These are phyloP conservation scores for Royoungia palumana DNA, from an alignment of 768 basidiomycete species.

Conservation along the genomic window DNA sequence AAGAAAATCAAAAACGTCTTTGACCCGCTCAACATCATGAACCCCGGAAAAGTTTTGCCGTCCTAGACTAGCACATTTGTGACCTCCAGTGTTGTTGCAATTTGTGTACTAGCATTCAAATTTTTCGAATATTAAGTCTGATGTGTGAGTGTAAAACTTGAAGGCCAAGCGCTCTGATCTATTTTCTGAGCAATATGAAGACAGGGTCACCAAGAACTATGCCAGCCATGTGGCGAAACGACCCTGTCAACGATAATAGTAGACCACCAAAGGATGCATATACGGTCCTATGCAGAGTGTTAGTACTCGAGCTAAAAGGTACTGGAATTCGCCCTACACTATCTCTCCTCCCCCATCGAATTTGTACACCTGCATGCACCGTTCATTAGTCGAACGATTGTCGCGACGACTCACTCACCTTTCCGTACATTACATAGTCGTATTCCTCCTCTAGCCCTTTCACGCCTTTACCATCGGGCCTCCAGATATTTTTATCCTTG, in stretches of 20 bases:
- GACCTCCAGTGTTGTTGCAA: neutral
- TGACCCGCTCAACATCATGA: constrained; percentile 91
- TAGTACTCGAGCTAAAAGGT: neutral
- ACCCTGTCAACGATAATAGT: constrained; percentile 90
- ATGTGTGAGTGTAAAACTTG: too few species aligned
- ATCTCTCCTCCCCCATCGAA: constrained; percentile 87
- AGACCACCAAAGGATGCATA: constrained; percentile 97
- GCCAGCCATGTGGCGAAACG: constrained; percentile 85
- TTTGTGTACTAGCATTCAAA: neutral
- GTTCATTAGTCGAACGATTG: constrained; percentile 8
- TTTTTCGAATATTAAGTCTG: too few species aligned
- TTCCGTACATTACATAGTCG: constrained; percentile 99
- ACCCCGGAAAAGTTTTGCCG: constrained; percentile 77
- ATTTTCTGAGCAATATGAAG: constrained; percentile 84
- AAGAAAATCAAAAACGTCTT: constrained; percentile 83
- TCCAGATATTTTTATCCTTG: constrained; percentile 77
- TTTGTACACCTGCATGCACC: constrained; percentile 75
- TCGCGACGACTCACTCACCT: constrained; percentile 46
- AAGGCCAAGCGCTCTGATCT: too few species aligned
- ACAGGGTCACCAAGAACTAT: constrained; percentile 93
- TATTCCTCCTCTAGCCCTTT: constrained; percentile 91
- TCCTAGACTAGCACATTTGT: neutral
- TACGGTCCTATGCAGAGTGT: constrained; percentile 60
- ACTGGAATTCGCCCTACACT: constrained; percentile 50
- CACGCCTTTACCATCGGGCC: constrained; percentile 79